Conservation (phyloP, 306 rosid species). For the Corylus heterophylla region DNA sequence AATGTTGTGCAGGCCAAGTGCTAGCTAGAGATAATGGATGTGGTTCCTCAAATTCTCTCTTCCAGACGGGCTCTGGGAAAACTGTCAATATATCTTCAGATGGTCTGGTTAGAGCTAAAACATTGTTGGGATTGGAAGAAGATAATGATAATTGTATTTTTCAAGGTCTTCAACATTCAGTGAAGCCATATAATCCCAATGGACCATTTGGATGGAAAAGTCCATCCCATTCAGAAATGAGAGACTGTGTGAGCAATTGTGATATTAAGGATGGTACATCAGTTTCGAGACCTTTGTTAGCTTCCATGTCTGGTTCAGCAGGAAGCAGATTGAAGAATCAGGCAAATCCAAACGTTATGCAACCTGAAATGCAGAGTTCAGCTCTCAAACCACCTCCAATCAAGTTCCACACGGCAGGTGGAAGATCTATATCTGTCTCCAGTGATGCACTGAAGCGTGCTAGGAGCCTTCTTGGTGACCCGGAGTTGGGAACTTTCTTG, state of each 20-base stretch:
- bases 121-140: conserved; percentile 55
- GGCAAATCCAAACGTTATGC: conserved; percentile 25
- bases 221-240: conserved; percentile 15
- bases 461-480: conserved; percentile 81
- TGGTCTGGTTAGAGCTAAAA: conserved; percentile 68
- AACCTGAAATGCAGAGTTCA: conserved; percentile 25
- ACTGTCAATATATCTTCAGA: conserved; percentile 62
- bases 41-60: conserved; percentile 63
- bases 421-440: conserved; percentile 82
- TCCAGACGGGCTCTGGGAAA: conserved; percentile 79
- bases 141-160: conserved; percentile 28
- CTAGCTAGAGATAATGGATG: conserved; percentile 28
- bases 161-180: conserved; percentile 33
- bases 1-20: conserved; percentile 49
- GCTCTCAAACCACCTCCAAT: conserved; percentile 47
- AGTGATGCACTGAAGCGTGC: conserved; percentile 79
- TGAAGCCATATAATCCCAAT: conserved; percentile 2
- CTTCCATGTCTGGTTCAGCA: conserved; percentile 20
- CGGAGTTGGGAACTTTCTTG: conserved; percentile 69
- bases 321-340: conserved; percentile 31
- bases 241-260: conserved; percentile 21
- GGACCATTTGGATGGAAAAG: conserved; percentile 22
- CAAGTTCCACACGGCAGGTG: conserved; percentile 82
- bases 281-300: conserved; percentile 25
- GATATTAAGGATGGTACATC: conserved; percentile 22